Base-by-base conservation (phyloP, 805 yeast species). In the Metschnikowia orientalis region DNA sequence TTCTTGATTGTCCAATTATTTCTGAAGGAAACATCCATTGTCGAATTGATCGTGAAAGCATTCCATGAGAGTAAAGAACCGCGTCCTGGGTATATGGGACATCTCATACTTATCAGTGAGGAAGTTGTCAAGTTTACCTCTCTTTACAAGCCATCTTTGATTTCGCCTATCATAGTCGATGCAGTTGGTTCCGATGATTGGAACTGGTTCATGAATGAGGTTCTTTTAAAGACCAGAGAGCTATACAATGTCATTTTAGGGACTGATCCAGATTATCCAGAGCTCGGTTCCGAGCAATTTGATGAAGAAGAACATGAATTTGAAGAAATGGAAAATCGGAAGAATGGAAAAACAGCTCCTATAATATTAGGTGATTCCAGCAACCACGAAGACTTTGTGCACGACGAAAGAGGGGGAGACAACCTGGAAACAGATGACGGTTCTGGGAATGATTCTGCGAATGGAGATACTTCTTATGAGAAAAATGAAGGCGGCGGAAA, bases 71-170 rank as follows among this genome's bases (percentile, higher is more conserved):
- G 69, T 10, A 25, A 30, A 8, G 76, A 77, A 4, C 73, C 84
- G 24, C 71, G 94, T 35, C 74, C 89, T 23, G 98, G 98, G 0
- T 92, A 87, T 54, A 88, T 89, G 87, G 98, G 98, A n/a, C 98
- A 92, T 56, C 62, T 92, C 43, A 87, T 95, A 5, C 65, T 92
- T 32, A 86, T 92, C 36, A 88, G 95, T 32, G 98, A 92, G 56
- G 98, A 92, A 56, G 88, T 92, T 28, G 95, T 88, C 30, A 92
- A 92, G 55, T 92, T 92, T 56, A 67, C 75, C 3, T 71, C 68
- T n/a, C 56, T 77, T 11, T 76, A 75, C 47, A 68, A 77, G 23
- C 78, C 81, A 6, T 82, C 76, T 40, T 57, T 75, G 15, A 69
- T 79, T 9, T 71, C 83, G 2, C 71, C 74, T 3, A 64, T 81